These are phyloP conservation scores for Ascochyta koolunga DNA, from an alignment of 2,329 filamentous ascomycete genomes.

Conservation along the genomic window DNA sequence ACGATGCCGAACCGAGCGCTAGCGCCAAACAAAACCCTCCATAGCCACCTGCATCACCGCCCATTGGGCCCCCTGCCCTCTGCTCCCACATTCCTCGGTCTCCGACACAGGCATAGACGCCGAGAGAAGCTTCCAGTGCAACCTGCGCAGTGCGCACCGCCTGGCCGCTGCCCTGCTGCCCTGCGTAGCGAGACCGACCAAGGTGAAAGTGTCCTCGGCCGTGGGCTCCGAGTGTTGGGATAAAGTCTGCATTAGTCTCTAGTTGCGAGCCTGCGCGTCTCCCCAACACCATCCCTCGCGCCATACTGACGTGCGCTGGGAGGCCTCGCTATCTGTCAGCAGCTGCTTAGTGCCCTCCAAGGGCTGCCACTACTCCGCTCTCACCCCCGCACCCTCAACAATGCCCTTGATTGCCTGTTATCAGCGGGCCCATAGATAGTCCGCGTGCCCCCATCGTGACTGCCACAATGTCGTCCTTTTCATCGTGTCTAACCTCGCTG, in stretches of 20 bases:
- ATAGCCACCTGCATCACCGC: too few species aligned
- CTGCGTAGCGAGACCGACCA: too few species aligned
- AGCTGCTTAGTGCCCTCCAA: constrained; percentile 16
- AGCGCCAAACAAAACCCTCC: constrained; percentile 12
- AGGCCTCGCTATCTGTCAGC: constrained; percentile 31
- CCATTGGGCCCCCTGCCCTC: neutral
- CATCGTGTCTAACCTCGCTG: too few species aligned
- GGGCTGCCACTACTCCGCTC: constrained; percentile 5
- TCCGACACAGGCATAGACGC: constrained; percentile 14
- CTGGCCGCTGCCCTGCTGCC: too few species aligned
- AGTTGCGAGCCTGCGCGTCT: constrained; percentile 24
- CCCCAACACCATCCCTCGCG: constrained; percentile 3
- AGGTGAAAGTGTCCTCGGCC: too few species aligned
- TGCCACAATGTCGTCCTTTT: too few species aligned
- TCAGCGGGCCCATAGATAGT: too few species aligned
- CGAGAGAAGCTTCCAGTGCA: constrained; percentile 15
- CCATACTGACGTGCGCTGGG: constrained; percentile 21
- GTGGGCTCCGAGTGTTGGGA: constrained; percentile 25
- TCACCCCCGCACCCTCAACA: constrained; percentile 16
- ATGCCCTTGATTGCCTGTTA: constrained; percentile 16
- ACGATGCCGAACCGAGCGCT: constrained; percentile 38
- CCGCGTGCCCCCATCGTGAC: too few species aligned
- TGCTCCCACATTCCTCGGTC: constrained; percentile 13
- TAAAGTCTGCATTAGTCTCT: constrained; percentile 29
- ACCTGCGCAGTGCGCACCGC: too few species aligned